Base-by-base conservation (phyloP, 495 filamentous ascomycete species). In the Trypethelium eluteriae region DNA sequence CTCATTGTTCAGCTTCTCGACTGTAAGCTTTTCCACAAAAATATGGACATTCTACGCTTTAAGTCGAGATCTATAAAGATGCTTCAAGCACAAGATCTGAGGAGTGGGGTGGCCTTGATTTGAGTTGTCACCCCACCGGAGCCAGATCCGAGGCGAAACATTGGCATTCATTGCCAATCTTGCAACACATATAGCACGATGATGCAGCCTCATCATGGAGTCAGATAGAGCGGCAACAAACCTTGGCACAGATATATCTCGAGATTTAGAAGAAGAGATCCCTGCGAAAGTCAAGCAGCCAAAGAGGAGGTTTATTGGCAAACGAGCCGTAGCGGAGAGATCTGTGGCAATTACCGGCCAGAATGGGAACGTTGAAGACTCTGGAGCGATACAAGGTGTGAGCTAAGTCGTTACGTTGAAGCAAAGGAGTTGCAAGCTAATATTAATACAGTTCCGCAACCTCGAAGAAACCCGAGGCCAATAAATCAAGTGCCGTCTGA, bases 401-500 rank as follows among this genome's bases (percentile, higher is more conserved):
- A 67, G 7, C 18, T 49, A 65, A 57, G 34, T 44, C 38, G 53
- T 32, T 11, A 10, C 38, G 16, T 36, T 18, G 18, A 25, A 34
- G n/a, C 12, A 63, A 16, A n/a, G 10, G 36, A 38, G 25, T 2
- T 53, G 36, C 10, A 63, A 70, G 36, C 67, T 68, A 57, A 66
- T 64, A 34, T 25, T 64, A 18, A 32, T 2, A 39, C 5, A 79
- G 79, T 77, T 41, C 70, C 79, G 7, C 75, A 81, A 46, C 84
- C 91, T 38, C 80, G 90, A 67, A 81, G 90, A 62, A 81, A 86
- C 1, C 86, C 89, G 1, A 80, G 94, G 66, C 83, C 91, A 50
- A 80, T 98, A 35, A 96, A 96, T 76, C 90, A 93, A 76, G 89
- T 99, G 11, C 93, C 94, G 1, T 77, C 86, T 2, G 89, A 91